phyloP scores from a whole-genome alignment of 176 grass and related monocot species.

The Elaeis guineensis region DNA sequence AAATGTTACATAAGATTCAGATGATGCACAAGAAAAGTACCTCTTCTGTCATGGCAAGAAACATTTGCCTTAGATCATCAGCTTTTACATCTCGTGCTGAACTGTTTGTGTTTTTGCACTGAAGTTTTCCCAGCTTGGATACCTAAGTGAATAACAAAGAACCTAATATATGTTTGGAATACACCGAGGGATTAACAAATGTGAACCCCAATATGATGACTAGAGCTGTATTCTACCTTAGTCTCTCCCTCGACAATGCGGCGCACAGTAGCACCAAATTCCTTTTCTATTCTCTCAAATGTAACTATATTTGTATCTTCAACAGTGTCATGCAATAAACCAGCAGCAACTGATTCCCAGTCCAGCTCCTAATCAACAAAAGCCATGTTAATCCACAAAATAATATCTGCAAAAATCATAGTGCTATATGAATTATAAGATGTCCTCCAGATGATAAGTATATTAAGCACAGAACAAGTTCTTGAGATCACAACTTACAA shows the following conservation, averaged over 20 bases:
- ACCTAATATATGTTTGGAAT: not conserved
- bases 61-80: slow-evolving; percentile 96
- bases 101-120: slow-evolving; percentile 58
- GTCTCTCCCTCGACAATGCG: slow-evolving; percentile 99
- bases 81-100: slow-evolving; percentile 96
- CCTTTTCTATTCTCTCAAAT: slow-evolving; percentile 91
- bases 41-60: slow-evolving; percentile 99
- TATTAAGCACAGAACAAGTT: slow-evolving; percentile 18
- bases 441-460: not conserved
- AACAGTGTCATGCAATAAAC: slow-evolving; percentile 97
- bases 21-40: slow-evolving; percentile 24
- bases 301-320: slow-evolving; percentile 94
- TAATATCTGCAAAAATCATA: too few relatives aligned
- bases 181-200: not conserved
- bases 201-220: slow-evolving; percentile 5
- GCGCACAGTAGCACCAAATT: slow-evolving; percentile 74
- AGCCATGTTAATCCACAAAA: not conserved
- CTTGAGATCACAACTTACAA: slow-evolving; percentile 42
- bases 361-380: slow-evolving; percentile 83
- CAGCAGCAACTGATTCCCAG: slow-evolving; percentile 95
- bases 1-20: not conserved
- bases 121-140: slow-evolving; percentile 96
- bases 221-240: slow-evolving; percentile 44
- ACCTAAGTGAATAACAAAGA: slow-evolving; percentile 37
- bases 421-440: too few relatives aligned